A percentile compares a stretch with the other conserved stretches of the same genome.
Evolutionary conservation across 2,329 filamentous ascomycete genomes (phyloP).

Genomic region (Ceratocystiopsis sp.): DNA sequence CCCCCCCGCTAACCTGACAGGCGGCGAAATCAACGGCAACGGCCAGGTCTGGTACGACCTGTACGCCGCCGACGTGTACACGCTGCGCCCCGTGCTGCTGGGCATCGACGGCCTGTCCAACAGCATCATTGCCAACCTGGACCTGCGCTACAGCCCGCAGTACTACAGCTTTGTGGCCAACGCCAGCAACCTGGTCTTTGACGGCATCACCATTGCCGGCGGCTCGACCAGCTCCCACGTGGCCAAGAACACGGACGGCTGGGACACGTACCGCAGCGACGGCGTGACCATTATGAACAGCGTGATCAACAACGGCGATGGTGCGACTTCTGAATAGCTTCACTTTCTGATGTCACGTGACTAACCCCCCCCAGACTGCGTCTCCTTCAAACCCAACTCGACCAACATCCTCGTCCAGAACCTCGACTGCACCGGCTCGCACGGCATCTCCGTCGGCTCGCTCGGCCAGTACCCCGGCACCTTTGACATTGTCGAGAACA

Average conservation of each 20-base stretch:
- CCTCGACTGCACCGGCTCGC: slow-evolving; percentile 41
- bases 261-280: slow-evolving; percentile 41
- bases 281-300: slow-evolving; percentile 48
- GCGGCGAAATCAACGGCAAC: slow-evolving; percentile 36
- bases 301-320: slow-evolving; percentile 47
- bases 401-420: slow-evolving; percentile 42
- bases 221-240: slow-evolving; percentile 29
- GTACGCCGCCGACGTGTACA: slow-evolving; percentile 38
- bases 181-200: slow-evolving; percentile 41
- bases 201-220: slow-evolving; percentile 42
- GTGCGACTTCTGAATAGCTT: no score
- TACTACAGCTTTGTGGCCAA: slow-evolving; percentile 49
- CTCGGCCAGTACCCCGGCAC: slow-evolving; percentile 40
- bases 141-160: slow-evolving; percentile 34
- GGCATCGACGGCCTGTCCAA: slow-evolving; percentile 40
- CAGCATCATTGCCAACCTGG: slow-evolving; percentile 38
- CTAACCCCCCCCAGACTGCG: slow-evolving; percentile 33
- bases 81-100: slow-evolving; percentile 42
- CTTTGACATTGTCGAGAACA: slow-evolving; percentile 41
- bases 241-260: slow-evolving; percentile 50
- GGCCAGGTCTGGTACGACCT: slow-evolving; percentile 49
- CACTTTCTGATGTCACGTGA: no score
- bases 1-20: slow-evolving; percentile 5
- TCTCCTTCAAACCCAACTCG: slow-evolving; percentile 46
- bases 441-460: slow-evolving; percentile 44